Conservation (phyloP, 352 stramenopile genomes). For the Phytophthora pseudosyringae region DNA sequence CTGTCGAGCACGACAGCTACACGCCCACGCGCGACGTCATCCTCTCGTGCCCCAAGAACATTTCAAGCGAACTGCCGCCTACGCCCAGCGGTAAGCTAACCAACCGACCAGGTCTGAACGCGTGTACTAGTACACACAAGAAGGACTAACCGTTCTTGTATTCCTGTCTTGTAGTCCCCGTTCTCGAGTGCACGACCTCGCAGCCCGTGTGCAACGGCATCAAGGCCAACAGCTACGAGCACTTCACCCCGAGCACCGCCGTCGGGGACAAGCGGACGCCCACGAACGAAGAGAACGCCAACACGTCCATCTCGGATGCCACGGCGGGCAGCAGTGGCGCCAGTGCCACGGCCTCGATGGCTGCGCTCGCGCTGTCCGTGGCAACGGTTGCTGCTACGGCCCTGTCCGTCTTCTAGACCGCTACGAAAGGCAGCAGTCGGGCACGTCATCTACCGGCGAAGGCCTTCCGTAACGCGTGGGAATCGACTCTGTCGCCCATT, state of each 20-base stretch:
- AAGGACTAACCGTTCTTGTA: not conserved
- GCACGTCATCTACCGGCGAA: conserved; percentile 3
- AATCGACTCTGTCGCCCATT: conserved; percentile 5
- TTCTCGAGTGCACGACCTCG: conserved; percentile 43
- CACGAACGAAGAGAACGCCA: conserved; percentile 31
- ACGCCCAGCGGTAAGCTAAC: conserved; percentile 39
- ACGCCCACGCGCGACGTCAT: conserved; percentile 42
- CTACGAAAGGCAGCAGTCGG: not conserved
- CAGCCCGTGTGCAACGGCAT: conserved; percentile 51
- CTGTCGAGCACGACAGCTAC: conserved; percentile 46
- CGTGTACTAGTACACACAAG: not conserved
- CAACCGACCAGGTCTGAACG: not conserved
- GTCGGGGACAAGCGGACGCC: conserved; percentile 39
- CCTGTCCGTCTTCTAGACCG: conserved; percentile 32
- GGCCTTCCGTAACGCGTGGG: not conserved
- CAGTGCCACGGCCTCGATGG: conserved; percentile 10
- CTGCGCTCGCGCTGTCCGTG: conserved; percentile 26
- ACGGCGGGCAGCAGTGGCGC: conserved; percentile 14
- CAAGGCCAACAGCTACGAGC: conserved; percentile 40
- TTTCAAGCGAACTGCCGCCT: conserved; percentile 48
- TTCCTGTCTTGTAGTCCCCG: conserved; percentile 23
- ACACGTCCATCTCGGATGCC: not conserved
- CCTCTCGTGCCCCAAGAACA: conserved; percentile 50
- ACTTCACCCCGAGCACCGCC: conserved; percentile 13
- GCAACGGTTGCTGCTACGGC: conserved; percentile 20